Conservation (phyloP, 1,139 yeast species). For the Taphrina betulina region DNA sequence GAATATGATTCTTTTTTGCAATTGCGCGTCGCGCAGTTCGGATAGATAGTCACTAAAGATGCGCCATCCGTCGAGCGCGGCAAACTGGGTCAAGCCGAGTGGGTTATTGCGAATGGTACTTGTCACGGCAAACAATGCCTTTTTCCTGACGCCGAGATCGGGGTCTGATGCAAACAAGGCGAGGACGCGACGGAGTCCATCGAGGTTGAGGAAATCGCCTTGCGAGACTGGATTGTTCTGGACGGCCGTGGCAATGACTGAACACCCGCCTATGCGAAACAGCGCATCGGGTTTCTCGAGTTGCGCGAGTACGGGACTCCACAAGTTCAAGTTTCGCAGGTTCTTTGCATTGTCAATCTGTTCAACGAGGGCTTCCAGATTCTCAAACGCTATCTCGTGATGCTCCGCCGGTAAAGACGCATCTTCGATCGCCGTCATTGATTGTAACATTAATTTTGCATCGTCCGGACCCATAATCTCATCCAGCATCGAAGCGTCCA, state of each 20-base stretch:
- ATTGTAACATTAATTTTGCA: slow-evolving; percentile 76
- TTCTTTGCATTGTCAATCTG: slow-evolving; percentile 90
- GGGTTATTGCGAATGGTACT: slow-evolving; percentile 70
- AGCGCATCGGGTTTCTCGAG: slow-evolving; percentile 50
- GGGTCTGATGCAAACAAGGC: slow-evolving; percentile 44
- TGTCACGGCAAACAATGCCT: slow-evolving; percentile 75
- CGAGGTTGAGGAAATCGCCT: slow-evolving; percentile 46
- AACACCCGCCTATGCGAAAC: slow-evolving; percentile 61
- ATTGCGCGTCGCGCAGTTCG: neutral
- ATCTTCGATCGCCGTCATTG: slow-evolving; percentile 61
- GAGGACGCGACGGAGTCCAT: slow-evolving; percentile 53
- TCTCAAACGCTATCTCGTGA: slow-evolving; percentile 77
- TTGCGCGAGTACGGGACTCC: slow-evolving; percentile 65
- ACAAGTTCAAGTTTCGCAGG: slow-evolving; percentile 71
- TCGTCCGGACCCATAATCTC: slow-evolving; percentile 86
- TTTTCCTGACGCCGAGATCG: slow-evolving; percentile 51
- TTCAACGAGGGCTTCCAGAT: slow-evolving; percentile 90
- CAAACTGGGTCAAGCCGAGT: slow-evolving; percentile 58
- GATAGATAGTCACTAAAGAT: slow-evolving; percentile 43
- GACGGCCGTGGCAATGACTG: slow-evolving; percentile 85
- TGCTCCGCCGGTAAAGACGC: slow-evolving; percentile 63
- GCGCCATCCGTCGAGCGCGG: slow-evolving; percentile 63
- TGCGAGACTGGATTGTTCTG: slow-evolving; percentile 84
- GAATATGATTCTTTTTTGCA: slow-evolving; percentile 27
- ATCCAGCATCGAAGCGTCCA: slow-evolving; percentile 69